A percentile compares a stretch with the other conserved stretches of the same genome.
Conservation (phyloP, 768 basidiomycete species). For the Terana coerulea region DNA sequence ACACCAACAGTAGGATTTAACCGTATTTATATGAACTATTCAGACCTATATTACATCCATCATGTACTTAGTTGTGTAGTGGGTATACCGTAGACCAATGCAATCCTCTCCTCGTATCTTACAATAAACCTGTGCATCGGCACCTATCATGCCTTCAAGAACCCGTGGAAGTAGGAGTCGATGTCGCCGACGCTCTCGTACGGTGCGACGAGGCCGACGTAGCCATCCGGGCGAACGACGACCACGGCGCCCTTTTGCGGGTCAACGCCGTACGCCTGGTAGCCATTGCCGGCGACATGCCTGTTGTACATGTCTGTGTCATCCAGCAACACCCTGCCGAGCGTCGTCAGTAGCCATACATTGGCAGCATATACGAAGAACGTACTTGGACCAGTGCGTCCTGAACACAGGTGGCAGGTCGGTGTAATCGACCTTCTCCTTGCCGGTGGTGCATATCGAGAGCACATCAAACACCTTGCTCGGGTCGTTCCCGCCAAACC, state of each 20-base stretch:
- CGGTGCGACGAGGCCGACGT: constrained; percentile 53
- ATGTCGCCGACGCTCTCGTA: constrained; percentile 36
- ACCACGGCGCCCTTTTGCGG: constrained; percentile 42
- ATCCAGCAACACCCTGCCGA: constrained; percentile 54
- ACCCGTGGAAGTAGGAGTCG: constrained; percentile 43
- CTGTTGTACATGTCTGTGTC: constrained; percentile 42
- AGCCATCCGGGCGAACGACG: constrained; percentile 62
- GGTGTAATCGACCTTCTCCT: constrained; percentile 38
- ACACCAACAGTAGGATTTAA: not conserved
- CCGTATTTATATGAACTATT: not conserved
- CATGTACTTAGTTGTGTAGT: too few species aligned
- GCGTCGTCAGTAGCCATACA: not conserved
- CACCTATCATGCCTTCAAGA: constrained; percentile 28
- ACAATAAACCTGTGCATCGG: not conserved
- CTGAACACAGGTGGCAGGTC: constrained; percentile 44
- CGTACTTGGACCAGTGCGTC: constrained; percentile 60
- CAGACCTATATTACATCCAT: not conserved
- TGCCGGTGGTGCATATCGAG: constrained; percentile 35
- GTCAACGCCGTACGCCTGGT: constrained; percentile 51
- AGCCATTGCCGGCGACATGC: constrained; percentile 52
- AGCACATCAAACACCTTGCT: constrained; percentile 41
- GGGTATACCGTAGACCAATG: not conserved
- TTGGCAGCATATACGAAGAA: constrained; percentile 7
- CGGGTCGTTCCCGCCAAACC: constrained; percentile 19
- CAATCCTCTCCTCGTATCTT: not conserved